phyloP scores from a whole-genome alignment of 1,139 yeast species.

The Pichia sp. region DNA sequence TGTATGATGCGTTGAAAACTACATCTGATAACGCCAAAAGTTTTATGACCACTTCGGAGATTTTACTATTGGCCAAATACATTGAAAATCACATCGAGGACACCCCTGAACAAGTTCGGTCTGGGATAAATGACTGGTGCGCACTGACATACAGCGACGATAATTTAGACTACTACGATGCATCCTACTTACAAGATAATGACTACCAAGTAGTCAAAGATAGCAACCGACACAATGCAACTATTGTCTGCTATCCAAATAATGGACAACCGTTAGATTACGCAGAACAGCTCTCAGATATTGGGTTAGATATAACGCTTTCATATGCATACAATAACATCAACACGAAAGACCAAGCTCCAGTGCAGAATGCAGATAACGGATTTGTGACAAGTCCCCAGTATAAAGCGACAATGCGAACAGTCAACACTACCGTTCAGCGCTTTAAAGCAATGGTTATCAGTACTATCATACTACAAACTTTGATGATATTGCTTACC shows the following conservation, averaged over 20 bases:
- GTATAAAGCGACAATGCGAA: neutral
- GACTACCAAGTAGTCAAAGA: neutral
- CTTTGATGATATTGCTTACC: constrained; percentile 28
- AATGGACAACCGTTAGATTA: constrained; percentile 37
- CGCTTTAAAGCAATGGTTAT: too few relatives aligned
- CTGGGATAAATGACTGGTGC: constrained; percentile 42
- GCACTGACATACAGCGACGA: constrained; percentile 31
- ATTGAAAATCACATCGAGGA: constrained; percentile 40
- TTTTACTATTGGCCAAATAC: constrained; percentile 39
- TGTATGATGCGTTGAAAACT: constrained; percentile 39
- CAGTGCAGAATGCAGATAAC: neutral
- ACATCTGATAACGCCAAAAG: constrained; percentile 27
- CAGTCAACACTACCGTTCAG: constrained; percentile 23
- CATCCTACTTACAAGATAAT: neutral
- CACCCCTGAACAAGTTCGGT: constrained; percentile 44
- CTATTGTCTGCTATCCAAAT: constrained; percentile 3
- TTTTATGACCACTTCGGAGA: constrained; percentile 43
- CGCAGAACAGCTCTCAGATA: constrained; percentile 32
- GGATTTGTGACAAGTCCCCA: neutral
- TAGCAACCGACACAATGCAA: too few relatives aligned
- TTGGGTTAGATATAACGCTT: constrained; percentile 39
- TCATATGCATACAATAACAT: constrained; percentile 37
- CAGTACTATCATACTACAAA: constrained; percentile 26
- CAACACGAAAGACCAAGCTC: neutral
- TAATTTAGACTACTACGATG: neutral